These are phyloP conservation scores for Gloeostereum incarnatum DNA, from an alignment of 768 basidiomycete genomes.

Conservation along the genomic window DNA sequence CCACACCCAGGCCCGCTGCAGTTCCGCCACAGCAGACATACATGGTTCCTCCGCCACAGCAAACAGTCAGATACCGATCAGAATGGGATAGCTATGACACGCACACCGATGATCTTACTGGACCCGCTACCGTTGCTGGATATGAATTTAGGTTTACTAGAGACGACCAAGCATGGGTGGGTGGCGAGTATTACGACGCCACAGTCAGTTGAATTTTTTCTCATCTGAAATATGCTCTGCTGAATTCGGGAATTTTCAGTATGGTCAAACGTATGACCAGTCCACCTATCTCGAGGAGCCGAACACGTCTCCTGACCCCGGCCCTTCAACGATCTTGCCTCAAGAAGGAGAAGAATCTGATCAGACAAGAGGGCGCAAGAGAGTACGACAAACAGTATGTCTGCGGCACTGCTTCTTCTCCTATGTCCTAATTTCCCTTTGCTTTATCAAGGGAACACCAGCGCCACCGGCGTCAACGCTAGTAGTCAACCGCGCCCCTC, in stretches of 20 bases:
- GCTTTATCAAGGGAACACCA: conserved; percentile 37
- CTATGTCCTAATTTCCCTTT: conserved; percentile 6
- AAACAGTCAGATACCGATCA: conserved; percentile 37
- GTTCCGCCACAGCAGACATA: conserved; percentile 64
- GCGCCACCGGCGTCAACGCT: conserved; percentile 59
- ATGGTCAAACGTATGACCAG: conserved; percentile 46
- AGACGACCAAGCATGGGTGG: conserved; percentile 47
- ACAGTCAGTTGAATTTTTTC: conserved; percentile 24
- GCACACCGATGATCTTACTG: conserved; percentile 36
- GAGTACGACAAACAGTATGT: conserved; percentile 48
- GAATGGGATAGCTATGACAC: conserved; percentile 52
- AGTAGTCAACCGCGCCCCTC: conserved; percentile 58
- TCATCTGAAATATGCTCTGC: background rate
- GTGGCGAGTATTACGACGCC: conserved; percentile 48
- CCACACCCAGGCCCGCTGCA: conserved; percentile 23
- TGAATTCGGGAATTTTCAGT: conserved; percentile 23
- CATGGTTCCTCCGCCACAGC: conserved; percentile 33
- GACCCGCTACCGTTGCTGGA: conserved; percentile 29
- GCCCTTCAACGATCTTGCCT: conserved; percentile 33
- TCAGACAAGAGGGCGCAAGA: conserved; percentile 62
- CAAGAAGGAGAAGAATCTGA: conserved; percentile 15
- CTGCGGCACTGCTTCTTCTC: background rate
- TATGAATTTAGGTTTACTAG: conserved; percentile 60
- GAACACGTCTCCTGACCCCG: conserved; percentile 23
- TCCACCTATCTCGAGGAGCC: conserved; percentile 42